phyloP scores from a whole-genome alignment of 2,329 filamentous ascomycete species.

The Raffaelea deltoideospora region DNA sequence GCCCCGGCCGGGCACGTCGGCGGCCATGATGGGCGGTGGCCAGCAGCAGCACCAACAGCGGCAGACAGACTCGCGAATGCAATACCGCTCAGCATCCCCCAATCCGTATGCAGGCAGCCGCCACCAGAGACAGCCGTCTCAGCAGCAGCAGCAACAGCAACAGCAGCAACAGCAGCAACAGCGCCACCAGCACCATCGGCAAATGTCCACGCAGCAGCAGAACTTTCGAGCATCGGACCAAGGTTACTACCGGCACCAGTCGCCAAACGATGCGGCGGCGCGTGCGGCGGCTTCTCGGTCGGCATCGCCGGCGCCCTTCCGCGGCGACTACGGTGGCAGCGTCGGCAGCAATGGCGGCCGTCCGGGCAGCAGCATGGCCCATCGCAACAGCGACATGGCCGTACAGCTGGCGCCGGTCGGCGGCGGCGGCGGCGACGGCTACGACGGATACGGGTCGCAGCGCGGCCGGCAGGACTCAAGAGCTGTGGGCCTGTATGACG shows the following conservation, averaged over 20 bases:
- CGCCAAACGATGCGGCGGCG: conserved; percentile 32
- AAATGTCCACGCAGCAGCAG: conserved; percentile 21
- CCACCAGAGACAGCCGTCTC: conserved; percentile 21
- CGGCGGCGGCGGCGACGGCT: conserved; percentile 16
- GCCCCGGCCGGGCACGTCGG: conserved; percentile 42
- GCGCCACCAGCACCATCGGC: conserved; percentile 13
- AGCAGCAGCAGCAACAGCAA: conserved; percentile 14
- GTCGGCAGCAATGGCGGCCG: conserved; percentile 20
- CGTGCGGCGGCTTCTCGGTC: no score
- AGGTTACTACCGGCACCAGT: conserved; percentile 35
- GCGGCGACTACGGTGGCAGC: conserved; percentile 6
- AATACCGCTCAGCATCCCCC: conserved; percentile 25
- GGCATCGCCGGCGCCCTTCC: conserved; percentile 32
- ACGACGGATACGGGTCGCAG: conserved; percentile 44
- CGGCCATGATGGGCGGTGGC: conserved; percentile 6
- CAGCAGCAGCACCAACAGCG: conserved; percentile 4
- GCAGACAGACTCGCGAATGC: conserved; percentile 19
- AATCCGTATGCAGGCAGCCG: conserved; percentile 48
- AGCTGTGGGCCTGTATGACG: conserved; percentile 42
- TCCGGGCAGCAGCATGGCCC: conserved; percentile 34
- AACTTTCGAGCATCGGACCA: conserved; percentile 34
- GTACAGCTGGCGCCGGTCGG: conserved; percentile 44
- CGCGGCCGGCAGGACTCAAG: conserved; percentile 31
- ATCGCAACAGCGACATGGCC: conserved; percentile 38
- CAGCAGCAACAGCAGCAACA: conserved; percentile 15